phyloP scores from a whole-genome alignment of 2,329 filamentous ascomycete genomes.

The Verticillium nubilum region DNA sequence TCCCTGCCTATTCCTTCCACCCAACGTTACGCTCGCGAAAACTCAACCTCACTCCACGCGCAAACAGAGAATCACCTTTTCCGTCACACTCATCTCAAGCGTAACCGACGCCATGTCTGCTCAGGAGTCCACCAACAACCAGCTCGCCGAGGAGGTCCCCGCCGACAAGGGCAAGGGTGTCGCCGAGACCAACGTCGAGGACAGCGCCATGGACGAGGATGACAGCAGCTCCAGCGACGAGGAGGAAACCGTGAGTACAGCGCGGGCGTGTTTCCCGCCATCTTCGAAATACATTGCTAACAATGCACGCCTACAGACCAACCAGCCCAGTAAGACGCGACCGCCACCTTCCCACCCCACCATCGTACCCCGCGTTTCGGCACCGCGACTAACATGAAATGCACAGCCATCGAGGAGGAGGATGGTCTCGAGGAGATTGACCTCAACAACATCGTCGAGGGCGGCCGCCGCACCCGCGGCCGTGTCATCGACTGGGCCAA shows the following conservation, averaged over 20 bases:
- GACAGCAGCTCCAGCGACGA: slow-evolving; percentile 60
- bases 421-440: slow-evolving; percentile 92
- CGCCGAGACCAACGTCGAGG: slow-evolving; percentile 42
- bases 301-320: neutral
- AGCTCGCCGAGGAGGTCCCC: slow-evolving; percentile 36
- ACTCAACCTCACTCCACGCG: neutral
- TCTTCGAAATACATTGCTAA: slow-evolving; percentile 2
- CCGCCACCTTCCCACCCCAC: slow-evolving; percentile 1
- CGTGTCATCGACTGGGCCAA: slow-evolving; percentile 91
- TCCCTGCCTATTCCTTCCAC: slow-evolving; percentile 1
- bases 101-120: slow-evolving; percentile 38
- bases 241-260: slow-evolving; percentile 49
- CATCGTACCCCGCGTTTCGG: neutral
- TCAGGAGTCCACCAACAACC: slow-evolving; percentile 43
- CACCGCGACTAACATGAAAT: slow-evolving; percentile 17
- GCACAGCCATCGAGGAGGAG: slow-evolving; percentile 48
- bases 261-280: neutral
- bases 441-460: slow-evolving; percentile 75
- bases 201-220: slow-evolving; percentile 68
- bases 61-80: neutral
- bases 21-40: neutral
- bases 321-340: slow-evolving; percentile 17
- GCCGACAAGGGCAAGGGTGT: slow-evolving; percentile 79
- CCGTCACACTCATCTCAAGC: too few species aligned
- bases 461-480: slow-evolving; percentile 80